phyloP scores from a whole-genome alignment of 2,329 filamentous ascomycete species.

The Aspergillus cejpii region DNA sequence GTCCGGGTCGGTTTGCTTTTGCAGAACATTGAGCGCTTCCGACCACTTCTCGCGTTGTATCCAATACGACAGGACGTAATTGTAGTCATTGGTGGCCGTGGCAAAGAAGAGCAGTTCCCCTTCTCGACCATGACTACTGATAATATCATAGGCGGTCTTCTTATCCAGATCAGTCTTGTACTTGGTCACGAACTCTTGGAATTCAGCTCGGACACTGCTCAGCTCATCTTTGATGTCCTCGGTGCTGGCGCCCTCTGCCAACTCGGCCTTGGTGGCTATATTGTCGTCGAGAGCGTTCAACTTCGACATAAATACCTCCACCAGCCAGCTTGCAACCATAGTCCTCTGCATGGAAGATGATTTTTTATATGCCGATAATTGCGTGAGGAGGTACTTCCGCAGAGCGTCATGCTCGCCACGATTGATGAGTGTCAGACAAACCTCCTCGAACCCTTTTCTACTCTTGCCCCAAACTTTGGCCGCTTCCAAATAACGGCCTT shows the following conservation, averaged over 20 bases:
- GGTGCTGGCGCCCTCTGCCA: slow-evolving; percentile 64
- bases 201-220: slow-evolving; percentile 65
- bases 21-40: slow-evolving; percentile 79
- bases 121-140: slow-evolving; percentile 90
- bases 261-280: slow-evolving; percentile 79
- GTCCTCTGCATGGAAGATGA: slow-evolving; percentile 81
- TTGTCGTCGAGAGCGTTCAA: slow-evolving; percentile 91
- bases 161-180: slow-evolving; percentile 83
- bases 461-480: slow-evolving; percentile 88
- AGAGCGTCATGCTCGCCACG: slow-evolving; percentile 83
- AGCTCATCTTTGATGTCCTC: slow-evolving; percentile 64
- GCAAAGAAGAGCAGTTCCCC: slow-evolving; percentile 89
- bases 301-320: slow-evolving; percentile 96
- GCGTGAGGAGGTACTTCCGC: slow-evolving; percentile 80
- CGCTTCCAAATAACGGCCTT: slow-evolving; percentile 76
- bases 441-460: slow-evolving; percentile 94
- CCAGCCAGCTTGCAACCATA: slow-evolving; percentile 91
- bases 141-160: slow-evolving; percentile 90
- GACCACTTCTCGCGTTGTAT: slow-evolving; percentile 88
- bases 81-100: slow-evolving; percentile 79
- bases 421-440: slow-evolving; percentile 85
- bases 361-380: slow-evolving; percentile 75
- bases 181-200: slow-evolving; percentile 76
- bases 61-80: slow-evolving; percentile 95
- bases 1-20: slow-evolving; percentile 84